A percentile compares a stretch with the other conserved stretches of the same genome.
phyloP scores from a whole-genome alignment of 2,329 filamentous ascomycete genomes.

The Helicocarpus griseus region DNA sequence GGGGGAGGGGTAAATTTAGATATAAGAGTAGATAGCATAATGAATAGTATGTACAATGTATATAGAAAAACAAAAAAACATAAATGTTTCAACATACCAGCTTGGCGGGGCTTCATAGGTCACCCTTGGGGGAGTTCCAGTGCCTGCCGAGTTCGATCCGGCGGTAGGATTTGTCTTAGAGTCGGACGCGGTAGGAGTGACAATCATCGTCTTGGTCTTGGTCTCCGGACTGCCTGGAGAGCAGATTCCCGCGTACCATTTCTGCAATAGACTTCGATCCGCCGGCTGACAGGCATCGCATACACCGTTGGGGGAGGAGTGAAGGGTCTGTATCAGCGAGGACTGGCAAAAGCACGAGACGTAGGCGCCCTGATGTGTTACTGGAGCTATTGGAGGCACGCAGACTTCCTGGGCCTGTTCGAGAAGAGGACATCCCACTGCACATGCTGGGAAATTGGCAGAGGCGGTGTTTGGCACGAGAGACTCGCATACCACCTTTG shows the following conservation, averaged over 20 bases:
- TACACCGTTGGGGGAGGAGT: conserved; percentile 46
- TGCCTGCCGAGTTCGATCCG: neutral
- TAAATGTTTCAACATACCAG: conserved; percentile 16
- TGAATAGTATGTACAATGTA: too few species aligned
- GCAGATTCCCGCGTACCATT: conserved; percentile 64
- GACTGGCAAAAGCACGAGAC: conserved; percentile 66
- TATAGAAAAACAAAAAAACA: neutral
- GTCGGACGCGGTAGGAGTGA: neutral
- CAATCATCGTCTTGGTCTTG: neutral
- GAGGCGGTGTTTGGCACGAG: conserved; percentile 30
- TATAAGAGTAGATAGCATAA: too few species aligned
- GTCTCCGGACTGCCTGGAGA: neutral
- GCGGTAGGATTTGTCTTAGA: neutral
- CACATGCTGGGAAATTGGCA: conserved; percentile 52
- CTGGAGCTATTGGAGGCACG: conserved; percentile 47
- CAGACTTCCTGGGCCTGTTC: conserved; percentile 64
- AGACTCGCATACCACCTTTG: conserved; percentile 17
- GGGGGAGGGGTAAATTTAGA: too few species aligned
- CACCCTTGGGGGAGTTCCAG: neutral
- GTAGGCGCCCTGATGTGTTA: conserved; percentile 45
- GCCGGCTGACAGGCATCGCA: conserved; percentile 51
- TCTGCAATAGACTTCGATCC: conserved; percentile 50
- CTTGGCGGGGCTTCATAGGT: neutral
- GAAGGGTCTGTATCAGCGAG: conserved; percentile 48
- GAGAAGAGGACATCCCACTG: conserved; percentile 48